Evolutionary conservation across 2,329 filamentous ascomycete species (phyloP).

Genomic region (Helminthosporium solani): DNA sequence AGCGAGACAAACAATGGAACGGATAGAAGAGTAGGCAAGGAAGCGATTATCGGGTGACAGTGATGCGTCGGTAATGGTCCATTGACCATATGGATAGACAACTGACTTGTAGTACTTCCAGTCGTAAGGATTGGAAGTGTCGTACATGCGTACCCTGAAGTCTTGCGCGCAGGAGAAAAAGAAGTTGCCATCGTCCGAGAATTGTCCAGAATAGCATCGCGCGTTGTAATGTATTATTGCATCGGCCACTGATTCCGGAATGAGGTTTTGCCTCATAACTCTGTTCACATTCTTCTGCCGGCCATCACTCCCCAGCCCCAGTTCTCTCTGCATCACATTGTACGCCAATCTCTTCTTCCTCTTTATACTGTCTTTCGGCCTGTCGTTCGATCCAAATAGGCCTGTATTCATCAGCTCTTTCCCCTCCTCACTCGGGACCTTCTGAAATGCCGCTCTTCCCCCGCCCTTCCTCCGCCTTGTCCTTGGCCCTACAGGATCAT

Average conservation of each 20-base stretch:
- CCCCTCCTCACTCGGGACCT: slow-evolving; percentile 78
- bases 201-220: slow-evolving; percentile 91
- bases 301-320: slow-evolving; percentile 66
- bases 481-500: slow-evolving; percentile 34
- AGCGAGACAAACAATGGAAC: slow-evolving; percentile 79
- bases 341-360: slow-evolving; percentile 63
- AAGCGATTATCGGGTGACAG: slow-evolving; percentile 89
- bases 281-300: slow-evolving; percentile 62
- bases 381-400: slow-evolving; percentile 70
- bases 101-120: slow-evolving; percentile 97
- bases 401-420: slow-evolving; percentile 78
- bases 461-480: slow-evolving; percentile 49
- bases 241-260: slow-evolving; percentile 76
- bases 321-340: slow-evolving; percentile 76
- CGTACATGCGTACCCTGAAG: slow-evolving; percentile 94
- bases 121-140: slow-evolving; percentile 90
- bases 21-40: slow-evolving; percentile 88
- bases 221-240: slow-evolving; percentile 84
- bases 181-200: slow-evolving; percentile 95
- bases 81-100: slow-evolving; percentile 80
- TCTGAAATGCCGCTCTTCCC: slow-evolving; percentile 64
- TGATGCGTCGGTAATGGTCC: slow-evolving; percentile 94
- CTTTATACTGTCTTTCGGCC: slow-evolving; percentile 53
- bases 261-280: slow-evolving; percentile 72
- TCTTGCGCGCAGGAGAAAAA: slow-evolving; percentile 92